Evolutionary conservation across 192 early-diverging fungal genomes (phyloP), one percentile per base, ranked within the genome.

Genomic region (Coemansia sp.): DNA sequence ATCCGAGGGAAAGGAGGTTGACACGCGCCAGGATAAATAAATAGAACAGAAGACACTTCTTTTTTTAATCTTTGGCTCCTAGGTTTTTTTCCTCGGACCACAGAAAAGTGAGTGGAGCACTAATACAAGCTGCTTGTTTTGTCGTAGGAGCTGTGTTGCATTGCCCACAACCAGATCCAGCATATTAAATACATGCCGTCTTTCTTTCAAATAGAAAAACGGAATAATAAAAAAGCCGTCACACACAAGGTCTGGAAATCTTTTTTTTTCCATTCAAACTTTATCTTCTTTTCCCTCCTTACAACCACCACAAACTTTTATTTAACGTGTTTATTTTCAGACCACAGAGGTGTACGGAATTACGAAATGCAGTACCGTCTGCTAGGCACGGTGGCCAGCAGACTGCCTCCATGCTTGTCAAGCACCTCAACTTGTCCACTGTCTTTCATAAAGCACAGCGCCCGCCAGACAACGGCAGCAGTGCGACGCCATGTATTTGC

Each of bases 1-100:
- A 13, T 65, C 75, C 11, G 80, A 77, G 4, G 75, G 75, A 64
- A 83, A 77, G 54, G 72, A 83, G 42, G 75, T 74, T 8, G 58
- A 83, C 49, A 66, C 75, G n/a, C 19, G 43, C 7, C 47, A 53
- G 18, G 26, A 41, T 3, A 10, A 21, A n/a, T 10, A 53, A 18
- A 18, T 12, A 15, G 44, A 45, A 1, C 44, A 45, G 44, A 2
- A 45, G 44, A 2, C 2, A 23, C 26, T 19, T 26, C 10, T 11
- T 54, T 19, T 26, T 23, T 11, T 26, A 45, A 15, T 1, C 7
- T 45, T 45, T 45, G 44, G 7, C 44, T 32, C 44, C 44, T 12
- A 15, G 10, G 44, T 15, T 45, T 0, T 12, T 45, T 15, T 9
- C 18, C n/a, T 19, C 16, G 49, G 15, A 18, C 8, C 16, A 3